Evolutionary conservation across 2,329 filamentous ascomycete genomes (phyloP).

Genomic region (Colletotrichum simmondsii): DNA sequence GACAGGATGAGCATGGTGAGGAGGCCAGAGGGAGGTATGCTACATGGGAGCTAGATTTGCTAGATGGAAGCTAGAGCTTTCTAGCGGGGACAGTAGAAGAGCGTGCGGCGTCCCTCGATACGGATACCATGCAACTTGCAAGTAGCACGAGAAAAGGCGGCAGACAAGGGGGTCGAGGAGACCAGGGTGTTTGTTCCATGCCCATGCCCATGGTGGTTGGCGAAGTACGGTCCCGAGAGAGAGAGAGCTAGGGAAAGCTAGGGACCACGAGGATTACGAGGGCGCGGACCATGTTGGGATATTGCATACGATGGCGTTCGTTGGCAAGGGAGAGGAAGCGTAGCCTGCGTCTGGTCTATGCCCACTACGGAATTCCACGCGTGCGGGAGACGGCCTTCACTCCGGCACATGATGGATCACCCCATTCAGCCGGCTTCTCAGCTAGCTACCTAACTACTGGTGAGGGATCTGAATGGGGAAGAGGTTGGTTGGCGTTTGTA

Average conservation of each 20-base stretch:
- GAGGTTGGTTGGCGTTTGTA: not conserved
- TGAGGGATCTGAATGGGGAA: not conserved
- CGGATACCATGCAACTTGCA: not conserved
- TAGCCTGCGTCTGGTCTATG: not conserved
- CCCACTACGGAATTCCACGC: conserved; percentile 4
- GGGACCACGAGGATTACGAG: conserved; percentile 24
- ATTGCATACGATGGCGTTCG: conserved; percentile 11
- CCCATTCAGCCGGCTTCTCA: not conserved
- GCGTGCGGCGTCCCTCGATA: not conserved
- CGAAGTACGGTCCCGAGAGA: not conserved
- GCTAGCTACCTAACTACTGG: not conserved
- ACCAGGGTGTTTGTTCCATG: not conserved
- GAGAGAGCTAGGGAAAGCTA: not conserved
- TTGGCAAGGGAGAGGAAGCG: not conserved
- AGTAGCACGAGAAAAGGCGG: not conserved
- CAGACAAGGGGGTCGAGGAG: not conserved
- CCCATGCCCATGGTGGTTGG: not conserved
- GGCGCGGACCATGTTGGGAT: not conserved
- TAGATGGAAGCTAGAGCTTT: conserved; percentile 3
- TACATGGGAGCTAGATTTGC: not conserved
- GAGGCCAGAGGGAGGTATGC: not conserved
- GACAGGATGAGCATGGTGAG: conserved; percentile 3
- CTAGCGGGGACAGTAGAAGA: not conserved
- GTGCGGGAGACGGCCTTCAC: conserved; percentile 26
- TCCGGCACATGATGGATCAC: conserved; percentile 25